Evolutionary conservation across 305 asterid species (phyloP), one percentile per base, ranked within the genome.

Genomic region (Fraxinus angustifolia): DNA sequence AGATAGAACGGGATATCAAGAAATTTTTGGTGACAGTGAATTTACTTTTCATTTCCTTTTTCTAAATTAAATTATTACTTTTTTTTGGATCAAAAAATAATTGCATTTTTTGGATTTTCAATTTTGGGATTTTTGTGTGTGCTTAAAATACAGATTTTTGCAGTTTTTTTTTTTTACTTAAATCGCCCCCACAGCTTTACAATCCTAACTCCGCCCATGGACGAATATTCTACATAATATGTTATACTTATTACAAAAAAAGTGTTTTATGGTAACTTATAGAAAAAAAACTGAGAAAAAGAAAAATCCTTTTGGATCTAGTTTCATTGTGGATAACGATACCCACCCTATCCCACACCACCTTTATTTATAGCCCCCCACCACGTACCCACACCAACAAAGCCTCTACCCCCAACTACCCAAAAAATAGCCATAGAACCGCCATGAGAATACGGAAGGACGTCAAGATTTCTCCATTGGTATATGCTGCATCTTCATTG

Each of bases 361-460:
- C 14, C 11, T 67, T 8, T 67, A 67, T 28, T 1, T 67, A 11
- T 12, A 8, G 1, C 65, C 48, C 17, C 53, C 40, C 30, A 42
- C 26, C 70, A 4, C 38, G 6, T 35, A 35, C 17, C 8, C 38
- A 34, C 85, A 33, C 0, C 26, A 56, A 40, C 78, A 26, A n/a
- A 28, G 26, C 40, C 28, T 21, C 73, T 28, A 19, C 33, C 73
- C 38, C 8, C 38, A 3, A 28, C 36, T 12, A 12, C 26, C 34
- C 17, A 48, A 16, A 10, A 62, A 62, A 26, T 23, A 62, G 33
- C 34, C 72, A 23, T 30, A 62, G 71, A 3, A 17, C 84, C 81
- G 83, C 83, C 90, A 91, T 91, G 92, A 91, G 94, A 83, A 89
- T 91, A 82, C 84, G 92, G 77, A 88, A 89, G 88, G 81, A 88